Evolutionary conservation across 768 basidiomycete species (phyloP).

Genomic region (Collybia mongolica): DNA sequence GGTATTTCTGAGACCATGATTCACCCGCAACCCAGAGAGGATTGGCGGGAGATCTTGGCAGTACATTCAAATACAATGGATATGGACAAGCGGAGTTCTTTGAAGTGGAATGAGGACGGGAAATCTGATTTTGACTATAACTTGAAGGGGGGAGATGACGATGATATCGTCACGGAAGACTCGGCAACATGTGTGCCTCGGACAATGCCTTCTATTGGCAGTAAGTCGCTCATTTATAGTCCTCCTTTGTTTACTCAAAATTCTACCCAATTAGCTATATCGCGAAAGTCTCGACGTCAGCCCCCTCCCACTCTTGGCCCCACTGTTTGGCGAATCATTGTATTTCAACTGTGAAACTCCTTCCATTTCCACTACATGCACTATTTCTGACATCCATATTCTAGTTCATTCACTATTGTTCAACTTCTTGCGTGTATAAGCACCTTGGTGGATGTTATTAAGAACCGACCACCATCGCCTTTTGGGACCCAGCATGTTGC

Average conservation of each 20-base stretch:
- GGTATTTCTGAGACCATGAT: slow-evolving; percentile 5
- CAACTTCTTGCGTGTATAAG: slow-evolving; percentile 50
- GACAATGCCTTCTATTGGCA: slow-evolving; percentile 1
- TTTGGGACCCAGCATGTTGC: slow-evolving; percentile 69
- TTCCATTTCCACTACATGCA: neutral
- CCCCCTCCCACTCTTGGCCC: slow-evolving; percentile 32
- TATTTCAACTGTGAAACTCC: slow-evolving; percentile 51
- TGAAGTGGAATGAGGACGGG: slow-evolving; percentile 12
- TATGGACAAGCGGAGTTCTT: slow-evolving; percentile 7
- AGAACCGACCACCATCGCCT: slow-evolving; percentile 39
- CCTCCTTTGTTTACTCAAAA: neutral
- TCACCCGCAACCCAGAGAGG: slow-evolving; percentile 4
- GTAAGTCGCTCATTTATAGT: neutral
- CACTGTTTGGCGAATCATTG: slow-evolving; percentile 49
- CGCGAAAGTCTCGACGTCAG: slow-evolving; percentile 21
- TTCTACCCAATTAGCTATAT: neutral
- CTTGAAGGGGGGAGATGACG: slow-evolving; percentile 5
- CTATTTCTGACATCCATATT: slow-evolving; percentile 6
- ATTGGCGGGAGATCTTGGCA: slow-evolving; percentile 10
- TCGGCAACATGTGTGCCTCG: neutral
- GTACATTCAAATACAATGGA: neutral
- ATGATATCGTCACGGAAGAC: slow-evolving; percentile 4
- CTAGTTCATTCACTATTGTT: slow-evolving; percentile 40
- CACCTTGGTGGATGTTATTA: slow-evolving; percentile 49
- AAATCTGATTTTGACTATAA: slow-evolving; percentile 11